phyloP scores from a whole-genome alignment of 208 protist genomes.

The Trichomonas gallinae region DNA sequence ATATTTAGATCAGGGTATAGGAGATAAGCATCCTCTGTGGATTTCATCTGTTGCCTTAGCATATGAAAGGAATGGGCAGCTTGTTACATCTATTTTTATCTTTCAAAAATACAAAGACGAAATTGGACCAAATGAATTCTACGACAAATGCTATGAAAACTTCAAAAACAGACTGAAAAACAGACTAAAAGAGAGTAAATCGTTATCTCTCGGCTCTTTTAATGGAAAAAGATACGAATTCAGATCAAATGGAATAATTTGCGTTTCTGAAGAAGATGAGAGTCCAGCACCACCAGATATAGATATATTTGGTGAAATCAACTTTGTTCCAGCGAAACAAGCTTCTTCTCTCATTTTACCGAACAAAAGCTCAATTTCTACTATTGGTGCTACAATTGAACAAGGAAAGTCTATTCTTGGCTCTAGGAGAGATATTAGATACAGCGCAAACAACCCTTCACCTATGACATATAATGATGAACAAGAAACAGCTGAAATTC shows the following conservation, averaged over 20 bases:
- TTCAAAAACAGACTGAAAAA: neutral
- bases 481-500: neutral
- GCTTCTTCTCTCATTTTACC: neutral
- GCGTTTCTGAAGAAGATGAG: neutral
- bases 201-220: neutral
- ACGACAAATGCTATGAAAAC: neutral
- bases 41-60: neutral
- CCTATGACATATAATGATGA: neutral
- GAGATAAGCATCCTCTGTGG: neutral
- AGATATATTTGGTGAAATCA: neutral
- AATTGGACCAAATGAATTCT: neutral
- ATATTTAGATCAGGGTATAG: neutral
- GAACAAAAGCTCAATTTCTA: neutral
- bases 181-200: neutral
- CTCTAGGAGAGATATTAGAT: neutral
- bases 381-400: neutral
- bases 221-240: neutral
- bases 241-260: neutral
- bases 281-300: neutral
- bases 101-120: neutral
- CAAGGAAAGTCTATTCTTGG: neutral
- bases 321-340: neutral
- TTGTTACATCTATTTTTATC: neutral
- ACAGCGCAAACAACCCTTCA: neutral
- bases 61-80: neutral